Evolutionary conservation across 108 stramenopile species (phyloP).

Genomic region (Fistulifera pelliculosa): DNA sequence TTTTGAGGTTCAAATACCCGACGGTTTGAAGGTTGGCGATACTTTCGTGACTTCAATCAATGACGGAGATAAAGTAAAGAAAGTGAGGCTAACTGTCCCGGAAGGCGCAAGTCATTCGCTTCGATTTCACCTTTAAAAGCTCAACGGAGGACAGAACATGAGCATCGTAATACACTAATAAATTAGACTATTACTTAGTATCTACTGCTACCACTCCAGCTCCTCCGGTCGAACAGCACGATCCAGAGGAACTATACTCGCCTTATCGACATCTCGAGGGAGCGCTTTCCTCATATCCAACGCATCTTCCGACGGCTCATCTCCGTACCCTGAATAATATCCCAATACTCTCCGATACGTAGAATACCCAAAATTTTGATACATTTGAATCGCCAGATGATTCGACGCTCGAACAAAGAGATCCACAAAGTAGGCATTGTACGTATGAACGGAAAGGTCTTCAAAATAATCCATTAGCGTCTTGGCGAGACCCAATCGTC

Average conservation of each 20-base stretch:
- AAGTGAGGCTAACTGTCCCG: slow-evolving; percentile 45
- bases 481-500: slow-evolving; percentile 84
- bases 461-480: slow-evolving; percentile 95
- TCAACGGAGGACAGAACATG: too few relatives aligned
- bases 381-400: slow-evolving; percentile 93
- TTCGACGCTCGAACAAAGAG: slow-evolving; percentile 94
- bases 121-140: too few relatives aligned
- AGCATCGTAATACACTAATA: too few relatives aligned
- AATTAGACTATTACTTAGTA: too few relatives aligned
- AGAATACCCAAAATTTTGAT: slow-evolving; percentile 88
- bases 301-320: slow-evolving; percentile 81
- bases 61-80: slow-evolving; percentile 25
- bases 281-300: slow-evolving; percentile 89
- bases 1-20: slow-evolving; percentile 39
- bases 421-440: slow-evolving; percentile 96
- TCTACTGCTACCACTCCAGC: slow-evolving; percentile 92
- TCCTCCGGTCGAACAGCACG: slow-evolving; percentile 83
- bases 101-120: not conserved
- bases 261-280: slow-evolving; percentile 10
- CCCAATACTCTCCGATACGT: slow-evolving; percentile 87
- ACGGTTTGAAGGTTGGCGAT: slow-evolving; percentile 28
- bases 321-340: slow-evolving; percentile 63
- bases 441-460: slow-evolving; percentile 48
- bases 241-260: slow-evolving; percentile 63
- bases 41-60: slow-evolving; percentile 35